These are phyloP conservation scores for Paraphoma sp. DNA, from an alignment of 2,329 filamentous ascomycete species.

Conservation along the genomic window DNA sequence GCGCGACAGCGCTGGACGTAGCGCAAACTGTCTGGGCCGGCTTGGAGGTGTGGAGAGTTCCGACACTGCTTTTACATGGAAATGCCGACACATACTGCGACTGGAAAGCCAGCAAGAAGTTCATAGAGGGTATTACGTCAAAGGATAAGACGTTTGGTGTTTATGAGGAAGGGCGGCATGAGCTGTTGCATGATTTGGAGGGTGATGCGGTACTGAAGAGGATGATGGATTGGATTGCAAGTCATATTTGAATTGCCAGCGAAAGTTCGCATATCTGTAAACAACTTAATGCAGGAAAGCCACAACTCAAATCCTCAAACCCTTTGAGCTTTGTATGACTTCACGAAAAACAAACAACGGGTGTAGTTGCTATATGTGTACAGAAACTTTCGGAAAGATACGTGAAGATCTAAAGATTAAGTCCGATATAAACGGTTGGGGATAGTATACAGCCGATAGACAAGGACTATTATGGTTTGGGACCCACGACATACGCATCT, in stretches of 20 bases:
- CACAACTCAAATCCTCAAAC: no score
- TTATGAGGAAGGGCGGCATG: slow-evolving; percentile 9
- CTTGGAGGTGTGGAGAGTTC: slow-evolving; percentile 2
- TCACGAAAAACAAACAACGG: no score
- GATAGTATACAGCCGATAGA: no score
- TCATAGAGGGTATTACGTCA: slow-evolving; percentile 1
- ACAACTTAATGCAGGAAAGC: no score
- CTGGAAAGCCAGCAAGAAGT: slow-evolving; percentile 8
- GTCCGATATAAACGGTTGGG: no score
- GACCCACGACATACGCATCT: not conserved
- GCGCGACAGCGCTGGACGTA: slow-evolving; percentile 8
- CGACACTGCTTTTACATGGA: slow-evolving; percentile 9
- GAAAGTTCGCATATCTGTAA: no score
- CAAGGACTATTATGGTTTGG: not conserved
- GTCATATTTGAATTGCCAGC: not conserved
- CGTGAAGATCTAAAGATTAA: no score
- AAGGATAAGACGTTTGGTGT: slow-evolving; percentile 4
- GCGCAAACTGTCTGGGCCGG: slow-evolving; percentile 1
- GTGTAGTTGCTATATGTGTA: no score
- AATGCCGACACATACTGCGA: slow-evolving; percentile 12
- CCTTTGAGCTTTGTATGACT: no score
- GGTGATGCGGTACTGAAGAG: slow-evolving; percentile 5
- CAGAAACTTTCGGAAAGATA: no score
- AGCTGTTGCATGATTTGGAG: slow-evolving; percentile 10
- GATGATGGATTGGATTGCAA: slow-evolving; percentile 3